Evolutionary conservation across 768 basidiomycete species (phyloP), one percentile per base, ranked within the genome.

Genomic region (Tylopilus plumbeoviolaceoides): DNA sequence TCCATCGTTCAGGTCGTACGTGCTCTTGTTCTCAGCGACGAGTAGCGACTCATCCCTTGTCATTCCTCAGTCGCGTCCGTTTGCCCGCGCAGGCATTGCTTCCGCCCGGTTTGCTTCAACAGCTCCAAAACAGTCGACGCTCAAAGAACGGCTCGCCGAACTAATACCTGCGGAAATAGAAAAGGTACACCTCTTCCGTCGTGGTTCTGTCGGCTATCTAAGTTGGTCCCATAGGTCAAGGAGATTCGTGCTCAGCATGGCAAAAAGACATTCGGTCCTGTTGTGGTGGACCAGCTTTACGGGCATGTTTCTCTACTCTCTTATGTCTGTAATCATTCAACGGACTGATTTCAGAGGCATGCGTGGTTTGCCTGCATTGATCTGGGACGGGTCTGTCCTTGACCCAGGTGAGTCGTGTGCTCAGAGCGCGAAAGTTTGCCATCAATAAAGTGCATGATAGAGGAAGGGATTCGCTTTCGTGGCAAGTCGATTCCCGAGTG

Each of bases 361-460:
- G 89, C 78, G 89, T 57, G 88, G 90, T 56, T 80, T 91, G 44
- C 90, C 95, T 59, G 94, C 93, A 48, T 83, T 98, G 61, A 92
- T 98, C 62, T 98, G 95, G 95, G 95, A 98, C 59, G 95, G 90
- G 55, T 98, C 95, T 51, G 95, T 98, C 55, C 85, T 98, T 58
- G 95, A 98, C 68, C 83, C 95, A 49, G 87, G 90, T 87, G 48
- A 52, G 81, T 71, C 9, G 42, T 44, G 7, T 10, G 30, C 15
- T 50, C 33, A 9, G 9, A 31, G 25, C 3, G 12, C 8, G 25
- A 20, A n/a, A 17, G 17, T 9, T 35, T 5, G 8, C 21, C 14
- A 18, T 39, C 46, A 4, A 54, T 5, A 15, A 48, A 25, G 21
- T 59, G 41, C 33, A 21, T 46, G 56, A 8, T 61, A 89, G 90